Percentiles rank a stretch among this genome's conserved stretches.
Conservation (phyloP, 83 land plant genomes). For the Picea mariana region DNA sequence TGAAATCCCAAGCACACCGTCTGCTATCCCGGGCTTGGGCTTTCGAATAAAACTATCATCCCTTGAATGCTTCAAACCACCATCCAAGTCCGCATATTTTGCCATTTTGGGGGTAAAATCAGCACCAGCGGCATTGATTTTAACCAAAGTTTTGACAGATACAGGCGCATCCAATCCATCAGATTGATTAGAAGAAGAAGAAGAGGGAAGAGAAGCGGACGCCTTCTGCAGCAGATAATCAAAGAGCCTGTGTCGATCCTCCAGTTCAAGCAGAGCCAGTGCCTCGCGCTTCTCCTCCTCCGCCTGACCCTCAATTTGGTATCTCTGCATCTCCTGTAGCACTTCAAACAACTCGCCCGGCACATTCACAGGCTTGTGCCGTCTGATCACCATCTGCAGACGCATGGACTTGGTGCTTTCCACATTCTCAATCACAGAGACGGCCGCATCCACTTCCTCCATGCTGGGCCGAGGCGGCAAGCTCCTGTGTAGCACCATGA, state of each 20-base stretch:
- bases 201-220: background rate
- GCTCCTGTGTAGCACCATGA: slow-evolving; percentile 37
- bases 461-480: slow-evolving; percentile 45
- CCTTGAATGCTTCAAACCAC: background rate
- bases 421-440: slow-evolving; percentile 22
- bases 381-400: slow-evolving; percentile 27
- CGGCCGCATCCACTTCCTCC: slow-evolving; percentile 52
- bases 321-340: slow-evolving; percentile 32
- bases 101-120: background rate
- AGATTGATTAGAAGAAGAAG: background rate
- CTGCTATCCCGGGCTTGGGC: background rate
- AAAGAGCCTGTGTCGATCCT: slow-evolving; percentile 17
- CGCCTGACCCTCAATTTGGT: slow-evolving; percentile 22
- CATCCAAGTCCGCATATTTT: background rate
- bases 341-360: slow-evolving; percentile 46
- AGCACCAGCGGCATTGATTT: background rate
- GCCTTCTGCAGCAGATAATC: slow-evolving; percentile 1
- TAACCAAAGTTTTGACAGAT: background rate
- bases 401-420: slow-evolving; percentile 18
- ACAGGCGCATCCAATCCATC: background rate
- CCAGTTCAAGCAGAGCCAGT: slow-evolving; percentile 31
- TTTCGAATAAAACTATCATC: slow-evolving; percentile 8
- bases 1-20: background rate
- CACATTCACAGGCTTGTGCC: slow-evolving; percentile 20
- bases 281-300: slow-evolving; percentile 55